Conservation (phyloP, 345 rosid species). For the Anacardium occidentale region DNA sequence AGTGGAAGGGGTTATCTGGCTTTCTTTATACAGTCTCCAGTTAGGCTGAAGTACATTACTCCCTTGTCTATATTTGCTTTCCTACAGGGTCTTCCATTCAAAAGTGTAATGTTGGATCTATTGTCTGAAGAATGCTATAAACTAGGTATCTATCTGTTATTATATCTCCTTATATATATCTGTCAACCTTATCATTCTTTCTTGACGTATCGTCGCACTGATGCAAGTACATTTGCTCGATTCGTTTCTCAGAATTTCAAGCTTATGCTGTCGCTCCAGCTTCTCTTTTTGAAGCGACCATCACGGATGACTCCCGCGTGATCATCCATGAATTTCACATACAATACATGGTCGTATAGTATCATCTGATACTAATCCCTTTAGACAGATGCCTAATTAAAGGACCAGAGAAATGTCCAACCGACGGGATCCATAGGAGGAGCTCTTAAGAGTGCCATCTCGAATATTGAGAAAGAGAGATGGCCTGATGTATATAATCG, state of each 20-base stretch:
- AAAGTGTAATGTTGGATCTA: slow-evolving; percentile 3
- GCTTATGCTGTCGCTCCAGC: too few species aligned
- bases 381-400: too few species aligned
- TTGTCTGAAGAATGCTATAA: slow-evolving; percentile 19
- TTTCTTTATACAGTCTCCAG: slow-evolving; percentile 75
- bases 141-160: slow-evolving; percentile 4
- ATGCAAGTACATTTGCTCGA: background rate
- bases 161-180: background rate
- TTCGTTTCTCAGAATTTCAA: slow-evolving; percentile 16
- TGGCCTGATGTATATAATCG: too few species aligned
- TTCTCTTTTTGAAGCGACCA: too few species aligned
- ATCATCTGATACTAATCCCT: too few species aligned
- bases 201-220: background rate
- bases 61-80: background rate
- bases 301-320: background rate
- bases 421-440: too few species aligned
- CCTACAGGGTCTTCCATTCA: slow-evolving; percentile 29
- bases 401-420: too few species aligned
- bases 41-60: slow-evolving; percentile 83
- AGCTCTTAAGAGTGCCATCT: too few species aligned
- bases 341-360: too few species aligned
- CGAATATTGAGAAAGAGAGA: too few species aligned
- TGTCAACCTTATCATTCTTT: background rate
- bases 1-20: slow-evolving; percentile 75
- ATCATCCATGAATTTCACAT: too few species aligned